Conservation (phyloP, 2,329 filamentous ascomycete species). For the Pseudocercospora macadamiae region DNA sequence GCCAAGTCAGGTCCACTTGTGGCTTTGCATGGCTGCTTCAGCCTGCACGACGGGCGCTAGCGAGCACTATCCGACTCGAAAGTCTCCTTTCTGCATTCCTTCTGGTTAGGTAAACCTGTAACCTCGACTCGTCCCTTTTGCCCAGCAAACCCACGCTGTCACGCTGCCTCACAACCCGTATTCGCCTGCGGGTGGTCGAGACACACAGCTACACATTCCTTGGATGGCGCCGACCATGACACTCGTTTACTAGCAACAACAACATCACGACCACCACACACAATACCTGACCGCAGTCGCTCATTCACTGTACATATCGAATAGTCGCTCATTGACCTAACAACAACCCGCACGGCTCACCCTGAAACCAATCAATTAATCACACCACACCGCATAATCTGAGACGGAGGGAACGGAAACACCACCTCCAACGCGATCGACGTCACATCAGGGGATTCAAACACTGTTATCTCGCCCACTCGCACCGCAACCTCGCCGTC, state of each 20-base stretch:
- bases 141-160: background rate
- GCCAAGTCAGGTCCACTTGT: background rate
- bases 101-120: too few species aligned
- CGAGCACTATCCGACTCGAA: background rate
- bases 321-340: constrained; percentile 10
- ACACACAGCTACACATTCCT: constrained; percentile 12
- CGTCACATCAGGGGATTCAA: constrained; percentile 11
- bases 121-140: too few species aligned
- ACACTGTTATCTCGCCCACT: constrained; percentile 3
- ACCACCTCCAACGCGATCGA: constrained; percentile 4
- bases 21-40: background rate
- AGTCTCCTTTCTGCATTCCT: constrained; percentile 8
- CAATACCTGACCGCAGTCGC: constrained; percentile 22
- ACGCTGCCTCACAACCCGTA: background rate
- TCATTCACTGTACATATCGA: constrained; percentile 24
- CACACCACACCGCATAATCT: constrained; percentile 1
- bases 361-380: constrained; percentile 12
- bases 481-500: constrained; percentile 3
- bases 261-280: constrained; percentile 8
- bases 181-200: constrained; percentile 4
- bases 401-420: constrained; percentile 1
- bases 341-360: too few species aligned
- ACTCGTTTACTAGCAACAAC: constrained; percentile 15
- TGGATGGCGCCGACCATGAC: constrained; percentile 16
- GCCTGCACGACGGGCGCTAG: background rate